Evolutionary conservation across 495 filamentous ascomycete genomes (phyloP).

Genomic region (Neurospora sp.): DNA sequence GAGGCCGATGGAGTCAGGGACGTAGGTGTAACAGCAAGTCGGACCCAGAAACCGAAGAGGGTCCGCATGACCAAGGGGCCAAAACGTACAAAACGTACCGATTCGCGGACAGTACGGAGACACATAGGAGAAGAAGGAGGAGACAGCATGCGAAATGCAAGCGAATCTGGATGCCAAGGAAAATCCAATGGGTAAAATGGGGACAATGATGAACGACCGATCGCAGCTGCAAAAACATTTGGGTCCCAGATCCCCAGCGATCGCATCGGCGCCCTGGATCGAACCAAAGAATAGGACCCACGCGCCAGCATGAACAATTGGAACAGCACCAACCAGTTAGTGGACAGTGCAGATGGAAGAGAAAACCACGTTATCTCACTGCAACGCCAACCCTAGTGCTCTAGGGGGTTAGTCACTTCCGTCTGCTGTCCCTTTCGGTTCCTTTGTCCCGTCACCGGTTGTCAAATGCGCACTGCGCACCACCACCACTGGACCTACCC

Average conservation of each 20-base stretch:
- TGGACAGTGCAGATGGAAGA: background rate
- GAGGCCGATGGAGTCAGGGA: background rate
- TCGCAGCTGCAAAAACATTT: constrained; percentile 1
- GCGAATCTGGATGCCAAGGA: constrained; percentile 2
- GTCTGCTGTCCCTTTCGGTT: background rate
- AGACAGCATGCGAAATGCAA: background rate
- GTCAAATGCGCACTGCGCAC: background rate
- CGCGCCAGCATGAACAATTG: background rate
- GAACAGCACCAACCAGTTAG: background rate
- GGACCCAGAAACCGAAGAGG: background rate
- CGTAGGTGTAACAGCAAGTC: background rate
- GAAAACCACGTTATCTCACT: background rate
- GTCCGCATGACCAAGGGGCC: background rate
- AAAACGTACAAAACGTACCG: background rate
- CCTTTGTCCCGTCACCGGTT: background rate
- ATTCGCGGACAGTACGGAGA: background rate
- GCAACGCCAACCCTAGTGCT: background rate
- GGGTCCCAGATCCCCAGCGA: background rate
- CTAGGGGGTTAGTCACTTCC: background rate
- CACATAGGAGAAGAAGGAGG: background rate
- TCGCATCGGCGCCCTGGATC: background rate
- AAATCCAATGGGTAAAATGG: background rate
- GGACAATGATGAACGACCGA: background rate
- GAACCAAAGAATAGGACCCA: constrained; percentile 7
- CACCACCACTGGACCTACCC: background rate